These are phyloP conservation scores for Pleodorina starrii DNA, from an alignment of 139 green algal genomes.

Conservation along the genomic window DNA sequence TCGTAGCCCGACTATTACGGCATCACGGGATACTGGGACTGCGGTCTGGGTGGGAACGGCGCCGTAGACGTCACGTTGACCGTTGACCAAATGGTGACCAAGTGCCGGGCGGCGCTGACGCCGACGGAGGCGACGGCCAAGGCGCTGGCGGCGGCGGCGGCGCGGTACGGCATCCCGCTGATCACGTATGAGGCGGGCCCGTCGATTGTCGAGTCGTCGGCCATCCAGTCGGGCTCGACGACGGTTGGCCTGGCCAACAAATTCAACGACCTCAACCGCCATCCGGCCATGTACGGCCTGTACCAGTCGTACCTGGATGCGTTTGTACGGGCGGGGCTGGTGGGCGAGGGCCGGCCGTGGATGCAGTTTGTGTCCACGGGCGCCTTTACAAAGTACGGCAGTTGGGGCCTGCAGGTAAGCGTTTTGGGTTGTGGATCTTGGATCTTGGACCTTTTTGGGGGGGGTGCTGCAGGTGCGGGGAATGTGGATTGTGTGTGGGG, in stretches of 20 bases:
- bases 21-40: constrained; percentile 54
- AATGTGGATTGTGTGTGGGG: no score
- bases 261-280: constrained; percentile 43
- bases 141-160: neutral
- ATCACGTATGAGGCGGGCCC: constrained; percentile 56
- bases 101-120: constrained; percentile 38
- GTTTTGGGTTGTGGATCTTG: no score
- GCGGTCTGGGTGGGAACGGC: constrained; percentile 43
- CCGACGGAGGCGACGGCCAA: neutral
- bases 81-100: constrained; percentile 45
- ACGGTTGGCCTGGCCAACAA: constrained; percentile 26
- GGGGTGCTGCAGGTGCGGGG: no score
- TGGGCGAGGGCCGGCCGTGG: constrained; percentile 25
- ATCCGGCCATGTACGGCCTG: constrained; percentile 53
- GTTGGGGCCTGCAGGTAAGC: constrained; percentile 44
- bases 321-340: neutral
- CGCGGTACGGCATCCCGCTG: constrained; percentile 39
- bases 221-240: neutral
- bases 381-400: constrained; percentile 18
- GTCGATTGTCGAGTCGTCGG: constrained; percentile 40
- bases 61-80: constrained; percentile 15
- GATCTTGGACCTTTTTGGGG: no score
- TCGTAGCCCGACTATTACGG: constrained; percentile 44
- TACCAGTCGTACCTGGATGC: constrained; percentile 30
- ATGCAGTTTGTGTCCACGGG: constrained; percentile 44